Conservation (phyloP, 2,329 filamentous ascomycete genomes). For the Myriosclerotinia duriaeana region DNA sequence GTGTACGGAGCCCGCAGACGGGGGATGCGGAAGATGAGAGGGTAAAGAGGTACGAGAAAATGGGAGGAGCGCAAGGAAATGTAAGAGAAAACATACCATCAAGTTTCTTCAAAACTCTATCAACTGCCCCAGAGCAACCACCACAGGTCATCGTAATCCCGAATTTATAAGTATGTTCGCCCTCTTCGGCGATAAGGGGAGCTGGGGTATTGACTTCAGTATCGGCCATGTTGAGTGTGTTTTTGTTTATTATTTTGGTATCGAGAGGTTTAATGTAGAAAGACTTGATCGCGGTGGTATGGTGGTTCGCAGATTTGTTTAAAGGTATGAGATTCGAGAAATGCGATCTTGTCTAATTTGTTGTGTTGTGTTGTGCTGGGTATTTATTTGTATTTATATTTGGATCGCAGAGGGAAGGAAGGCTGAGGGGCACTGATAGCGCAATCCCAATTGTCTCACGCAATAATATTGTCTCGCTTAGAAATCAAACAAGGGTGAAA, state of each 20-base stretch:
- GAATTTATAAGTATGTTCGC: slow-evolving; percentile 84
- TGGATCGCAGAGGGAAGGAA: too few relatives aligned
- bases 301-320: neutral
- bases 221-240: slow-evolving; percentile 21
- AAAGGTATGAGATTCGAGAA: neutral
- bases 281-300: too few relatives aligned
- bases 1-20: too few relatives aligned
- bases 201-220: slow-evolving; percentile 6
- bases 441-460: neutral
- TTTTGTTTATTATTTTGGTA: neutral
- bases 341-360: neutral
- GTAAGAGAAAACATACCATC: slow-evolving; percentile 60
- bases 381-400: neutral
- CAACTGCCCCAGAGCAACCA: slow-evolving; percentile 92
- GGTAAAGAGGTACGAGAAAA: neutral
- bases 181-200: slow-evolving; percentile 26
- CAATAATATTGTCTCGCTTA: slow-evolving; percentile 17
- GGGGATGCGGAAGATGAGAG: neutral
- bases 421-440: slow-evolving; percentile 8
- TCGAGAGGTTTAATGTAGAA: too few relatives aligned
- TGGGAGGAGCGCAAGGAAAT: neutral
- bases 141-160: slow-evolving; percentile 91
- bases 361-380: neutral
- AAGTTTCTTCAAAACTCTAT: slow-evolving; percentile 87
- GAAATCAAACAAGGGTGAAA: slow-evolving; percentile 24